Evolutionary conservation across 768 basidiomycete genomes (phyloP).

Genomic region (Melanogaster broomeanus): DNA sequence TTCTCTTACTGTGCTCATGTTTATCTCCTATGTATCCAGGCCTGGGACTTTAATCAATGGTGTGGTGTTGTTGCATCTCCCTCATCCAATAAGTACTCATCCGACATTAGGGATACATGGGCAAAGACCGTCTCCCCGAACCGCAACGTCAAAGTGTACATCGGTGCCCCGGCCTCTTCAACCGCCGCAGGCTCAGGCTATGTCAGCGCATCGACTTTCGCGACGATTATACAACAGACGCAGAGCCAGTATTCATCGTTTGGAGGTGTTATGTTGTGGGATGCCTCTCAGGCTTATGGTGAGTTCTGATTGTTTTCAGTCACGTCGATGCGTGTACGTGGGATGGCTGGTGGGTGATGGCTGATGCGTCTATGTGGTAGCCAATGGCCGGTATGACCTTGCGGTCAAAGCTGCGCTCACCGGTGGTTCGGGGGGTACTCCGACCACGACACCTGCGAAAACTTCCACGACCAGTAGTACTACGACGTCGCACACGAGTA

Average conservation of each 20-base stretch:
- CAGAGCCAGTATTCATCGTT: constrained; percentile 43
- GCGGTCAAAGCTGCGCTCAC: constrained; percentile 44
- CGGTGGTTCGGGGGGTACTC: constrained; percentile 8
- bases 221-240: constrained; percentile 33
- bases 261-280: constrained; percentile 47
- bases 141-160: constrained; percentile 47
- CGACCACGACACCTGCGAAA: constrained; percentile 19
- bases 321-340: neutral
- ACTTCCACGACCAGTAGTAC: constrained; percentile 4
- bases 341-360: neutral
- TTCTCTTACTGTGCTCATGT: constrained; percentile 1
- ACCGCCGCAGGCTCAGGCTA: constrained; percentile 45
- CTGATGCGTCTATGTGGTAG: constrained; percentile 15
- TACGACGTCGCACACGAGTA: constrained; percentile 14
- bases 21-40: constrained; percentile 34
- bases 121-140: constrained; percentile 44
- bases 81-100: neutral
- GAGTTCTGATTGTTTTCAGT: neutral
- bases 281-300: constrained; percentile 49
- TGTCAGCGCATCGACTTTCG: constrained; percentile 35
- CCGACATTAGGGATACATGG: constrained; percentile 44
- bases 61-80: constrained; percentile 6
- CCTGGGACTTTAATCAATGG: constrained; percentile 45
- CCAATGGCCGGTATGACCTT: constrained; percentile 44
- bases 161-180: constrained; percentile 46